phyloP scores from a whole-genome alignment of 2,329 filamentous ascomycete genomes.

The Trichoderma citrinoviride region DNA sequence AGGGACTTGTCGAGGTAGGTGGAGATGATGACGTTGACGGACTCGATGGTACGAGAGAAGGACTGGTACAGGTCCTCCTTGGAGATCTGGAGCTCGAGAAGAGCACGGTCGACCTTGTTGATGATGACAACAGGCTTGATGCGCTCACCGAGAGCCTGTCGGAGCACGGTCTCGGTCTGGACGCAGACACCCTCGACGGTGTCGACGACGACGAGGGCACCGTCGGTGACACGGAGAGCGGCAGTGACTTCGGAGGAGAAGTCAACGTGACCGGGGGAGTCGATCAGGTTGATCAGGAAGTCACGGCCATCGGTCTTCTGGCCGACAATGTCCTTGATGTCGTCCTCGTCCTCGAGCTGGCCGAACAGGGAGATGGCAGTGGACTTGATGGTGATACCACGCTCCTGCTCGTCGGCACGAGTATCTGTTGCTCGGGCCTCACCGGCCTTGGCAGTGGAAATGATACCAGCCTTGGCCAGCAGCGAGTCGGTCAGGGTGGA shows the following conservation, averaged over 20 bases:
- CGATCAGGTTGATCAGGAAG: conserved; percentile 99
- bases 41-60: conserved; percentile 99
- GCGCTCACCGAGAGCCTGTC: conserved; percentile 98
- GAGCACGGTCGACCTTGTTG: conserved; percentile 99
- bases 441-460: conserved; percentile 95
- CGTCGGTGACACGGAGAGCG: conserved; percentile 98
- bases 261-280: conserved; percentile 99
- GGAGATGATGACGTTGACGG: conserved; percentile 99
- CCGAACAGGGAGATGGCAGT: conserved; percentile 99
- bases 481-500: conserved; percentile 99
- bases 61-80: conserved; percentile 99
- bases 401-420: conserved; percentile 95
- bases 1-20: conserved; percentile 97
- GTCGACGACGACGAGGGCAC: conserved; percentile 99
- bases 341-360: conserved; percentile 73
- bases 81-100: conserved; percentile 96
- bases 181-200: conserved; percentile 99
- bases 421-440: conserved; percentile 96
- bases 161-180: conserved; percentile 99
- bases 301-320: conserved; percentile 87
- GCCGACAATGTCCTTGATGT: conserved; percentile 90
- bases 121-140: conserved; percentile 99
- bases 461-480: conserved; percentile 98
- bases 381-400: conserved; percentile 99
- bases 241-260: conserved; percentile 99